These are phyloP conservation scores for Pythium phragmitis DNA, from an alignment of 352 stramenopile species.

Conservation along the genomic window DNA sequence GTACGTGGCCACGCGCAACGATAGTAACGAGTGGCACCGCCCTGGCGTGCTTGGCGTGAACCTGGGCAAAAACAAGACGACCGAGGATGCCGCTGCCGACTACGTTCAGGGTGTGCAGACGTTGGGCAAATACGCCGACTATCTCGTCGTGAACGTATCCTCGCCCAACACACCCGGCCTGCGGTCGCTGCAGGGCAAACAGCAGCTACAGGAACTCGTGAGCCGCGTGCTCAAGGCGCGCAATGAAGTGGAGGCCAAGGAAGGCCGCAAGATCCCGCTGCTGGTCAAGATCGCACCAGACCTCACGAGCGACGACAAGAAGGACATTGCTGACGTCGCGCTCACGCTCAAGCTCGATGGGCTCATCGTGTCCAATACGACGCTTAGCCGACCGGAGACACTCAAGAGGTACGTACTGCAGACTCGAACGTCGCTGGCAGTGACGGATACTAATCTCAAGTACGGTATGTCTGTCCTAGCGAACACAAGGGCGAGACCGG, in stretches of 20 bases:
- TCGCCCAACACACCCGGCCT: slow-evolving; percentile 94
- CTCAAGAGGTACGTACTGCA: slow-evolving; percentile 54
- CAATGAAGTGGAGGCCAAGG: slow-evolving; percentile 51
- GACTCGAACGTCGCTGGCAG: background rate
- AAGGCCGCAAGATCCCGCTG: slow-evolving; percentile 82
- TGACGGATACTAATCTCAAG: background rate
- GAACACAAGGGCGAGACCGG: slow-evolving; percentile 83
- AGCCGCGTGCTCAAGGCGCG: slow-evolving; percentile 66
- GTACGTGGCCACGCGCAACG: slow-evolving; percentile 47
- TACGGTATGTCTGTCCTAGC: slow-evolving; percentile 20
- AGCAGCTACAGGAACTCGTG: slow-evolving; percentile 79
- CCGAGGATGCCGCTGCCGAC: slow-evolving; percentile 77
- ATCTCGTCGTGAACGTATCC: slow-evolving; percentile 98
- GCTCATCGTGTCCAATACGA: slow-evolving; percentile 98
- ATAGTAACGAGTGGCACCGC: slow-evolving; percentile 38
- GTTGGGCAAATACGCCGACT: slow-evolving; percentile 95
- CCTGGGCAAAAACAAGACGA: slow-evolving; percentile 97
- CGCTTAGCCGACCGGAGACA: slow-evolving; percentile 83
- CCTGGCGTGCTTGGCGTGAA: slow-evolving; percentile 94
- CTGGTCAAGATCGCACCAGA: slow-evolving; percentile 98
- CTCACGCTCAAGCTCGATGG: slow-evolving; percentile 90
- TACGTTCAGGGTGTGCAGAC: slow-evolving; percentile 91
- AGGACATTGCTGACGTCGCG: slow-evolving; percentile 92
- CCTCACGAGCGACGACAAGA: slow-evolving; percentile 92
- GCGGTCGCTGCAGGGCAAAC: slow-evolving; percentile 76